Evolutionary conservation across 345 rosid species (phyloP), one percentile per base, ranked within the genome.

Genomic region (Cardamine occulta): DNA sequence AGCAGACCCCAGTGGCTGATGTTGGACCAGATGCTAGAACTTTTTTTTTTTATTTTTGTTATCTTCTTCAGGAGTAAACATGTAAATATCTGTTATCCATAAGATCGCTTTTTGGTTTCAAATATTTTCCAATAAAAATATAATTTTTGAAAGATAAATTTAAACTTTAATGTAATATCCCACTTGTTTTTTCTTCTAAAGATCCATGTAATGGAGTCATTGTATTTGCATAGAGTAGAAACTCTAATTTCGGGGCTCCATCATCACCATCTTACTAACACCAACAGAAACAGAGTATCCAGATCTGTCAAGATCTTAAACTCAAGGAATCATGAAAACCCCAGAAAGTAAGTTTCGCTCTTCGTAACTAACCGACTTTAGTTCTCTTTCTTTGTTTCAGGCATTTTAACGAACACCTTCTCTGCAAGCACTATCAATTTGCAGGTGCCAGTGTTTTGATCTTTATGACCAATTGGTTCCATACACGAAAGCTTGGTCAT

Each of bases 391-490:
- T 14, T 8, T 82, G 19, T 40, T 8, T 68, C 56, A 60, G 39
- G 37, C 83, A 80, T 84, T 84, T 73, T 72, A 42, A 70, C 85
- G 62, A 83, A 82, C 67, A 67, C 61, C 64, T 80, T 28, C 39
- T 4, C 0, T 75, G 79, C 80, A 44, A 47, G 47, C n/a, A 13
- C 28, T 6, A 39, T 48, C 10, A 47, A 31, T 71, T 35, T 48
- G 14, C 52, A 91, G 96, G 79, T 89, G 97, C 31, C 86, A 85
- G 73, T 81, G 82, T 76, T 88, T 82, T 71, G 91, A 91, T 82
- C 83, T 93, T 67, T 76, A 85, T 66, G 80, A 83, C 34, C 84
- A 83, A 64, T 75, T 88, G 24, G 82, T 93, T n/a, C 90, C 94
- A 0, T 91, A 88, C 75, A 75, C 66, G 12, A 80, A 84, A 53